Conservation (phyloP, 805 yeast species). For the Kodamaea neixiangensis region DNA sequence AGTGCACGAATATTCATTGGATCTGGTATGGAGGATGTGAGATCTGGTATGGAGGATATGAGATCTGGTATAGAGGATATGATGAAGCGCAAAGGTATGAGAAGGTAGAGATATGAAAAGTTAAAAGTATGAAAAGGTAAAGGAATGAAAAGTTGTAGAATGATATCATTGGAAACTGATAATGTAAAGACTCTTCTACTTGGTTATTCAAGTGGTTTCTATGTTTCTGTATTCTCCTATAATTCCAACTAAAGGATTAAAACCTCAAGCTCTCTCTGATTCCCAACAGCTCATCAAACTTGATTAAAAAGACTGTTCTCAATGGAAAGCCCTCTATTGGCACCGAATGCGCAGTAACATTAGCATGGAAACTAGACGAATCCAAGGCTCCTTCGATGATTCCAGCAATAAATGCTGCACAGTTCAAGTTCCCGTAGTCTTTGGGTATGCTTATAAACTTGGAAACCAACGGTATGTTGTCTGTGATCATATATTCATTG, state of each 20-base stretch:
- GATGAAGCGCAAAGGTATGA: background rate
- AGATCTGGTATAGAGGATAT: no score
- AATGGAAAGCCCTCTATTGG: slow-evolving; percentile 58
- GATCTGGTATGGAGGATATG: background rate
- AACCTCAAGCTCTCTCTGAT: slow-evolving; percentile 54
- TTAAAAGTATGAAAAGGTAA: no score
- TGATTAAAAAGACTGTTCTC: slow-evolving; percentile 74
- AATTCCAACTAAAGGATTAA: slow-evolving; percentile 2
- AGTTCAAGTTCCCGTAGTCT: slow-evolving; percentile 74
- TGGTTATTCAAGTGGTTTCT: no score
- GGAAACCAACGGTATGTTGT: slow-evolving; percentile 70
- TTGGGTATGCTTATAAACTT: slow-evolving; percentile 75
- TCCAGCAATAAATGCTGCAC: slow-evolving; percentile 85
- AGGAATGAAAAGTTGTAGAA: no score
- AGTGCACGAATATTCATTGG: background rate
- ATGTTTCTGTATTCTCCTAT: no score
- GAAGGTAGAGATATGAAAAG: no score
- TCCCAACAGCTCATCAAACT: slow-evolving; percentile 61
- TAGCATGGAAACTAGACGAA: slow-evolving; percentile 68
- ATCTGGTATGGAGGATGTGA: background rate
- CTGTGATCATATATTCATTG: slow-evolving; percentile 77
- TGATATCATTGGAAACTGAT: no score
- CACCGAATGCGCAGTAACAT: slow-evolving; percentile 81
- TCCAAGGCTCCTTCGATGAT: slow-evolving; percentile 81
- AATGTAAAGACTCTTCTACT: no score